Evolutionary conservation across 768 basidiomycete species (phyloP).

Genomic region (Candolleomyces aberdarensis): DNA sequence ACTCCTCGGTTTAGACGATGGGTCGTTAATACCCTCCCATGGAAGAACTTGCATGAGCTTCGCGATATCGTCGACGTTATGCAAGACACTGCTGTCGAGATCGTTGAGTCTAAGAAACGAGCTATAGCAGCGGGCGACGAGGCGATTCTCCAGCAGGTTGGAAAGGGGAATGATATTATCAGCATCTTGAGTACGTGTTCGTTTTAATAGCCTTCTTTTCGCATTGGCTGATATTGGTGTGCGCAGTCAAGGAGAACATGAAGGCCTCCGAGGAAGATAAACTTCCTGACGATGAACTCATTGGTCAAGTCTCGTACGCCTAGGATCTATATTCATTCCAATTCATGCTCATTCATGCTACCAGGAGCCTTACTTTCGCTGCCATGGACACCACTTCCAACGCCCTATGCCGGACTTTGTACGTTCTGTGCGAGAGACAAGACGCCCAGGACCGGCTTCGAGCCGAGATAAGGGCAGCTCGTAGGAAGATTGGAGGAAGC

Average conservation of each 20-base stretch:
- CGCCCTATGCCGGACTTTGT: conserved; percentile 30
- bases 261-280: conserved; percentile 25
- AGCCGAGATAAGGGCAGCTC: conserved; percentile 30
- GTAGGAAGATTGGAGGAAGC: conserved; percentile 6
- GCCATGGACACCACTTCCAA: conserved; percentile 42
- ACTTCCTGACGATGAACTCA: conserved; percentile 33
- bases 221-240: not conserved
- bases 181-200: conserved; percentile 40
- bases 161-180: conserved; percentile 43
- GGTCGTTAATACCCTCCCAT: conserved; percentile 32
- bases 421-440: conserved; percentile 29
- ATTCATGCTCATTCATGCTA: not conserved
- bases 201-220: not conserved
- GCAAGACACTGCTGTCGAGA: conserved; percentile 31
- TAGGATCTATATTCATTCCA: not conserved
- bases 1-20: conserved; percentile 29
- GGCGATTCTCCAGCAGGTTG: conserved; percentile 31
- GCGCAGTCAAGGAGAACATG: conserved; percentile 8
- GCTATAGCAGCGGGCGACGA: conserved; percentile 32
- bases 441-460: conserved; percentile 37
- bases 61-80: conserved; percentile 34
- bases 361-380: conserved; percentile 37
- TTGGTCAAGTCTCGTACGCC: conserved; percentile 33
- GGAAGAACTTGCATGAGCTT: conserved; percentile 19
- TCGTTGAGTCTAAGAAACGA: conserved; percentile 35